Conservation (phyloP, 805 yeast genomes). For the Diddensiella transvaalensis region DNA sequence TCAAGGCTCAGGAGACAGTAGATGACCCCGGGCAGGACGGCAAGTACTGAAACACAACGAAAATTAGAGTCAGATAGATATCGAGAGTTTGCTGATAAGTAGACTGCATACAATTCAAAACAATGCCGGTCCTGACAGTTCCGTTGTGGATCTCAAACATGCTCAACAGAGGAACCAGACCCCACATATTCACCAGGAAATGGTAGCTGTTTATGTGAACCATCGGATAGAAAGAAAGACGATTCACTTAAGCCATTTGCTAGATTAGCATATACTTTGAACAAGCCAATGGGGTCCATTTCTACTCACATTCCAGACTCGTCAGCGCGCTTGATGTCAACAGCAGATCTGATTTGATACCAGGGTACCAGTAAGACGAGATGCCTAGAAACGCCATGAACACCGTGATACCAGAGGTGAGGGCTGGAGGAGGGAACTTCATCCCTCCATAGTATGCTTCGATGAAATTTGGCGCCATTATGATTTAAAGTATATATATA, state of each 20-base stretch:
- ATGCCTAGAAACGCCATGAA: constrained; percentile 20
- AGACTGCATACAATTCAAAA: constrained; percentile 46
- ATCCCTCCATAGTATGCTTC: not conserved
- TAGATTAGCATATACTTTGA: too few species aligned
- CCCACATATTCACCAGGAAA: constrained; percentile 53
- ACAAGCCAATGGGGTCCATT: not conserved
- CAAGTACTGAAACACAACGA: constrained; percentile 40
- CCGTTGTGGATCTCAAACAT: constrained; percentile 72
- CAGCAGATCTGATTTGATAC: constrained; percentile 39
- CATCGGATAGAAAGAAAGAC: constrained; percentile 69
- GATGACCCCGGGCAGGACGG: constrained; percentile 64
- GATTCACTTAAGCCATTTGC: constrained; percentile 35
- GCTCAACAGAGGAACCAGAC: constrained; percentile 57
- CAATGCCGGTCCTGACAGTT: constrained; percentile 79
- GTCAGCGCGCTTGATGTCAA: constrained; percentile 56
- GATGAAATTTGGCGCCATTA: not conserved
- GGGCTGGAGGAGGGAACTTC: constrained; percentile 24
- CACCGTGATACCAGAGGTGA: constrained; percentile 24
- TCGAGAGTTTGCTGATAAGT: not conserved
- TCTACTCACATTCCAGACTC: constrained; percentile 38
- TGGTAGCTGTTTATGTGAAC: constrained; percentile 63
- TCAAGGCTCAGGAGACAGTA: constrained; percentile 43
- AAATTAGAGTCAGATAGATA: not conserved
- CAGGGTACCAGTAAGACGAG: constrained; percentile 14
- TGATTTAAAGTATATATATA: too few species aligned